Conservation (phyloP, 192 early-diverging fungal species). For the Coemansia sp. region DNA sequence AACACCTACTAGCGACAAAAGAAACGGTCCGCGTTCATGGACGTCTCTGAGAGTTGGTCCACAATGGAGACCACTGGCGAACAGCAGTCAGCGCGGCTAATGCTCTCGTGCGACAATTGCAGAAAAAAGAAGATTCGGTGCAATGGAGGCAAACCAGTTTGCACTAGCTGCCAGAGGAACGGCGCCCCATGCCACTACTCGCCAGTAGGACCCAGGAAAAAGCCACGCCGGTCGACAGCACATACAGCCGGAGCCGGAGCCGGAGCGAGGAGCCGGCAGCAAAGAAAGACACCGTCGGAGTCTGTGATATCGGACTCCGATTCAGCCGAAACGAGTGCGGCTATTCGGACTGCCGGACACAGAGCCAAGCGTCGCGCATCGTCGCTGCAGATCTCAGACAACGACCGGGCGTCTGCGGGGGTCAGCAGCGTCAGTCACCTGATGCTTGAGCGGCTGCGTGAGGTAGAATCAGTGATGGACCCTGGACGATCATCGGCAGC, state of each 20-base stretch:
- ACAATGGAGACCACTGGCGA: background rate
- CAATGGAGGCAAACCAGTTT: slow-evolving; percentile 35
- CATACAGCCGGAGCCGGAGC: background rate
- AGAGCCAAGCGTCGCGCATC: slow-evolving; percentile 33
- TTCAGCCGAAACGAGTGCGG: background rate
- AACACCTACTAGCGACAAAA: too few species aligned
- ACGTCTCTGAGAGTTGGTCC: background rate
- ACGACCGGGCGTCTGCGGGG: slow-evolving; percentile 2
- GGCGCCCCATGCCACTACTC: slow-evolving; percentile 33
- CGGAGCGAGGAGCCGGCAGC: background rate
- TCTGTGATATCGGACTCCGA: background rate
- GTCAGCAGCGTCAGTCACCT: slow-evolving; percentile 36
- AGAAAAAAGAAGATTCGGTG: slow-evolving; percentile 43
- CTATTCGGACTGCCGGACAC: background rate
- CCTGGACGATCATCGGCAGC: background rate
- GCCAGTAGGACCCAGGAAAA: slow-evolving; percentile 48
- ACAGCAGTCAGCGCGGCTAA: slow-evolving; percentile 15
- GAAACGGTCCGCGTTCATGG: background rate
- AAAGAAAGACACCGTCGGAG: background rate
- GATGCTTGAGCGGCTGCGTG: slow-evolving; percentile 26
- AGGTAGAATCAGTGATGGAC: slow-evolving; percentile 8
- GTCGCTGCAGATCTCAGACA: slow-evolving; percentile 12
- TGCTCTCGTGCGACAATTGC: slow-evolving; percentile 48
- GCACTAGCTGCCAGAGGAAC: slow-evolving; percentile 25
- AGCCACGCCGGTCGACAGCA: slow-evolving; percentile 26